Conservation (phyloP, 2,329 filamentous ascomycete genomes). For the Thielaviopsis euricoi region DNA sequence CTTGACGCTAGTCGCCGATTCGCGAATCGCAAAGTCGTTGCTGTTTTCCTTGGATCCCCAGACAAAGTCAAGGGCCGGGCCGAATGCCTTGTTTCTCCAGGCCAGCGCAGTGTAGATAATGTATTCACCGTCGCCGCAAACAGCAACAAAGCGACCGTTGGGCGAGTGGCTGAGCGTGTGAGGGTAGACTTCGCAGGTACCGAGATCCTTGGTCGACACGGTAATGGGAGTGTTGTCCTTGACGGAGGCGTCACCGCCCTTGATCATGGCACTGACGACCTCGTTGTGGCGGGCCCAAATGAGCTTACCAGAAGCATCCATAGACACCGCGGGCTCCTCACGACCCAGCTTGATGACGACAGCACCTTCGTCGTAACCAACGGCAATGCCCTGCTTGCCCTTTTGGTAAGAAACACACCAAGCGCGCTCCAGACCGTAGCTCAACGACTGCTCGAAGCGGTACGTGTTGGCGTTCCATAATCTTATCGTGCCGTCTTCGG, state of each 20-base stretch:
- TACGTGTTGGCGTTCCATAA: slow-evolving; percentile 99
- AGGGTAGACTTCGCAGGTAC: slow-evolving; percentile 91
- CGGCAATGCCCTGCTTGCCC: slow-evolving; percentile 82
- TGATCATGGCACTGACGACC: slow-evolving; percentile 87
- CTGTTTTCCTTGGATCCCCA: slow-evolving; percentile 97
- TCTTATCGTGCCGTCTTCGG: slow-evolving; percentile 91
- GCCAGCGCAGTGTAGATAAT: slow-evolving; percentile 96
- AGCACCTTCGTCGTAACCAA: slow-evolving; percentile 94
- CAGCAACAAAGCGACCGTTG: slow-evolving; percentile 68
- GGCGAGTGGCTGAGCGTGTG: slow-evolving; percentile 91
- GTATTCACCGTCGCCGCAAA: slow-evolving; percentile 91
- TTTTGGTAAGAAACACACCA: slow-evolving; percentile 97
- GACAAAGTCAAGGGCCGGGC: slow-evolving; percentile 85
- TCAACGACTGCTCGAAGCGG: slow-evolving; percentile 84
- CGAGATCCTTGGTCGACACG: slow-evolving; percentile 83
- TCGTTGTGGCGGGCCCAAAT: slow-evolving; percentile 95
- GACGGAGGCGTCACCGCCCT: slow-evolving; percentile 61
- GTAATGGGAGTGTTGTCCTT: slow-evolving; percentile 83
- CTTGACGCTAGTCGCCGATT: slow-evolving; percentile 87
- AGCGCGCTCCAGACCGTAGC: slow-evolving; percentile 86
- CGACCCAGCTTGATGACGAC: slow-evolving; percentile 96
- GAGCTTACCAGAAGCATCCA: slow-evolving; percentile 90
- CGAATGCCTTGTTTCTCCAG: slow-evolving; percentile 95
- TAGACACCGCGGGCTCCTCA: slow-evolving; percentile 92
- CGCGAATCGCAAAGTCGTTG: slow-evolving; percentile 94